Evolutionary conservation across 140 eudicot species (phyloP).

Genomic region (Flaveria floridana): DNA sequence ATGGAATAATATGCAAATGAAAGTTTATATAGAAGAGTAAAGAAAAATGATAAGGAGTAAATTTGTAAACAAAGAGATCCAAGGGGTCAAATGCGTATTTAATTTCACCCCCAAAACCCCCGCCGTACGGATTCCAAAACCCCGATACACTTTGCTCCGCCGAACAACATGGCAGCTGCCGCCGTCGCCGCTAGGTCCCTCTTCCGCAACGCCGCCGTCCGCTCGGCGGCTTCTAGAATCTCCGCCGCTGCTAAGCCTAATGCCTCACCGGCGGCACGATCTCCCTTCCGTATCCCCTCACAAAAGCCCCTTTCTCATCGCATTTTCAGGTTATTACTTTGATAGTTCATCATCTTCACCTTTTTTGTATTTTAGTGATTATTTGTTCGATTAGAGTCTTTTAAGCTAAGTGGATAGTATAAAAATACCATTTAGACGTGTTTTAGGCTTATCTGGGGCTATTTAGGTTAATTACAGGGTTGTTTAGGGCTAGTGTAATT

Average conservation of each 20-base stretch:
- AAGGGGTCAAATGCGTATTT: not conserved
- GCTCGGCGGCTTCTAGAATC: conserved; percentile 51
- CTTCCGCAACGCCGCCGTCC: conserved; percentile 52
- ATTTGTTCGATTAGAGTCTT: not conserved
- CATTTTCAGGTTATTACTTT: conserved; percentile 59
- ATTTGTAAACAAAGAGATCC: not conserved
- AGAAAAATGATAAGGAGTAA: not conserved
- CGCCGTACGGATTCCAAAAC: conserved; percentile 14
- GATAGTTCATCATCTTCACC: not conserved
- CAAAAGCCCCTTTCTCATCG: conserved; percentile 61
- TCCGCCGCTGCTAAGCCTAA: conserved; percentile 50
- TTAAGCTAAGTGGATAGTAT: no score
- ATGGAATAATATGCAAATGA: no score
- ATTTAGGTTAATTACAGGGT: no score
- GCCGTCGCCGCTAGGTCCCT: conserved; percentile 59
- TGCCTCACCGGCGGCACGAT: conserved; percentile 48
- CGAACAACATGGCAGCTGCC: conserved; percentile 43
- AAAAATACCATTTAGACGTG: no score
- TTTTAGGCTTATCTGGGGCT: no score
- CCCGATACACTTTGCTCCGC: conserved; percentile 23
- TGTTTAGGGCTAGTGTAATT: no score
- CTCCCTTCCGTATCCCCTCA: conserved; percentile 58
- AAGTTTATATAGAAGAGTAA: no score
- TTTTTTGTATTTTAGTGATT: not conserved
- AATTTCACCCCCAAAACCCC: conserved; percentile 23